Conservation (phyloP, 176 grass and related monocot genomes). For the Juncus effusus region DNA sequence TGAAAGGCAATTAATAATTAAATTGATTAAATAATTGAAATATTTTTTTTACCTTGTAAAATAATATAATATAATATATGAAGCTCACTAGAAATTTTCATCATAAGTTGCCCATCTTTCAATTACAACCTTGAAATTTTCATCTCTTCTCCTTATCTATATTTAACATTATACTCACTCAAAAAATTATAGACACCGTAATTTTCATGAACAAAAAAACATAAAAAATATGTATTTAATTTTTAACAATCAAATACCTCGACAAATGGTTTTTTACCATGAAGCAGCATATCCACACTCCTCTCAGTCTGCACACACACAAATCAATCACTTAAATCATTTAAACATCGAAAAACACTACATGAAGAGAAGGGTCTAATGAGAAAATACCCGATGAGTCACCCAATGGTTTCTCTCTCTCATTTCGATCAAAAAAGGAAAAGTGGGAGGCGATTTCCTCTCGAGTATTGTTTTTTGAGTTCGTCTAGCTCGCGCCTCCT, state of each 20-base stretch:
- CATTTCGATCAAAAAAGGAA: slow-evolving; percentile 97
- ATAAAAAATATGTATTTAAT: neutral
- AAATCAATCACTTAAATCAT: neutral
- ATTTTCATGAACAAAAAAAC: neutral
- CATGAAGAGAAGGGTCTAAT: slow-evolving; percentile 3
- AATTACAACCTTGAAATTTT: slow-evolving; percentile 75
- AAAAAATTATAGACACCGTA: slow-evolving; percentile 14
- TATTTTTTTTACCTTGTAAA: slow-evolving; percentile 3
- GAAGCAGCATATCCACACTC: slow-evolving; percentile 84
- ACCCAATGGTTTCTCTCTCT: slow-evolving; percentile 86
- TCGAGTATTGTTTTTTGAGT: slow-evolving; percentile 93
- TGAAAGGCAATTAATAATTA: too few species aligned
- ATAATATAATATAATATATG: neutral
- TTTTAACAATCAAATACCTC: slow-evolving; percentile 42
- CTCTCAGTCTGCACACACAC: slow-evolving; percentile 75
- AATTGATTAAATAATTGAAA: neutral
- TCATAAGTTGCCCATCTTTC: slow-evolving; percentile 98
- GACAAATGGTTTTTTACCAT: slow-evolving; percentile 84
- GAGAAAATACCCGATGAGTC: slow-evolving; percentile 63
- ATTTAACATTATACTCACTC: neutral
- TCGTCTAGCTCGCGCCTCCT: slow-evolving; percentile 82
- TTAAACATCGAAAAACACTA: slow-evolving; percentile 7
- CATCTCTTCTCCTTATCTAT: slow-evolving; percentile 76
- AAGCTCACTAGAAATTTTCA: slow-evolving; percentile 48
- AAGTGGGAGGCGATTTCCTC: slow-evolving; percentile 82